phyloP scores from a whole-genome alignment of 1,284 basidiomycete genomes.

The Trichosporon ovoides region DNA sequence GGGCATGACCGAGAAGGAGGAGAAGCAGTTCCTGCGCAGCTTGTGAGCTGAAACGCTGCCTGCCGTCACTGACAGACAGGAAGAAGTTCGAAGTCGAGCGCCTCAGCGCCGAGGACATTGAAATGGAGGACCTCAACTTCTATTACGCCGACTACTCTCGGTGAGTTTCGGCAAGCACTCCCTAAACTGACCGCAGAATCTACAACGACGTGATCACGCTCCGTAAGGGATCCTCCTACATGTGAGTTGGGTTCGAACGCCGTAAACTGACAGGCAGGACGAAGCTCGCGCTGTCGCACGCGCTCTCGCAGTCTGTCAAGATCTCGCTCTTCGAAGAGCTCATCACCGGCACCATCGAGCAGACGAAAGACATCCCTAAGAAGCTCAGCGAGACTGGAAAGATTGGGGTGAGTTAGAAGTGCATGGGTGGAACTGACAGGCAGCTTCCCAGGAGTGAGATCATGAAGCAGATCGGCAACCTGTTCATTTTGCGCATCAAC shows the following conservation, averaged over 20 bases:
- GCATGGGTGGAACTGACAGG: neutral
- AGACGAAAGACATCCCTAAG: slow-evolving; percentile 94
- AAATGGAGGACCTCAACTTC: slow-evolving; percentile 95
- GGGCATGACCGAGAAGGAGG: slow-evolving; percentile 92
- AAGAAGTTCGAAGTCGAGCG: slow-evolving; percentile 90
- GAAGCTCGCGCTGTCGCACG: slow-evolving; percentile 89
- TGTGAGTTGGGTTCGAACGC: slow-evolving; percentile 57
- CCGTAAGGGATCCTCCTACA: slow-evolving; percentile 88
- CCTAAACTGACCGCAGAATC: slow-evolving; percentile 57
- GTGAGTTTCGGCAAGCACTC: slow-evolving; percentile 56
- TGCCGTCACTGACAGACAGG: slow-evolving; percentile 49
- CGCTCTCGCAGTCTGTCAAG: slow-evolving; percentile 91
- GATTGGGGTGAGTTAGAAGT: slow-evolving; percentile 63
- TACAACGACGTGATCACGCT: slow-evolving; percentile 98
- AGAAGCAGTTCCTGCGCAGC: slow-evolving; percentile 78
- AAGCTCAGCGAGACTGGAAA: slow-evolving; percentile 89
- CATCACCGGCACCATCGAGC: slow-evolving; percentile 88
- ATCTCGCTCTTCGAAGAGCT: slow-evolving; percentile 93
- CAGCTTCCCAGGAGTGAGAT: slow-evolving; percentile 64
- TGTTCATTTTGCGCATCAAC: slow-evolving; percentile 89
- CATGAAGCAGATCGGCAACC: slow-evolving; percentile 93
- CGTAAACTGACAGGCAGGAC: slow-evolving; percentile 59
- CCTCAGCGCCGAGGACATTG: slow-evolving; percentile 72
- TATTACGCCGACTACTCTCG: slow-evolving; percentile 95
- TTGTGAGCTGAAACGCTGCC: slow-evolving; percentile 57